Conservation (phyloP, 2,329 filamentous ascomycete species). For the Fonsecaea nubica region DNA sequence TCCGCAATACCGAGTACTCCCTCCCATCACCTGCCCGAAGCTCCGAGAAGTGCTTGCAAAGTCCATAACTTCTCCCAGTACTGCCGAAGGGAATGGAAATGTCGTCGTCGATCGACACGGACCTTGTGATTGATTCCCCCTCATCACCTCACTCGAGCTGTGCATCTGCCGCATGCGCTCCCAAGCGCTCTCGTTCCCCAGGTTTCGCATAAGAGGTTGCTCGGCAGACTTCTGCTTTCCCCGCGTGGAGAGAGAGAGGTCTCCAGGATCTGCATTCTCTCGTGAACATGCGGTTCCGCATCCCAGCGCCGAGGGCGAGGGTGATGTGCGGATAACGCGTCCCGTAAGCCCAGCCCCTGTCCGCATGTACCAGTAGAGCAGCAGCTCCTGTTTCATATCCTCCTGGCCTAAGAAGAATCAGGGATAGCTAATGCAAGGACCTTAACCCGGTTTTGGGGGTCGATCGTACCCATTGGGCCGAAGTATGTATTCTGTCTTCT, state of each 20-base stretch:
- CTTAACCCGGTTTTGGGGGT: not conserved
- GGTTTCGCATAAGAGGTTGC: not conserved
- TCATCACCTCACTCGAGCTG: not conserved
- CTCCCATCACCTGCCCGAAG: not conserved
- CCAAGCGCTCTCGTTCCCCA: not conserved
- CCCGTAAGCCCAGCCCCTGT: not conserved
- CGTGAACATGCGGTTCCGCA: slow-evolving; percentile 17
- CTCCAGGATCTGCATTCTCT: slow-evolving; percentile 18
- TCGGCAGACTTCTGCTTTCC: not conserved
- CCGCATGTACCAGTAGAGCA: not conserved
- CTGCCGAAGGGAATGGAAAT: not conserved
- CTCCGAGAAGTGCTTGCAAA: not conserved
- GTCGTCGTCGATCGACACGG: not conserved
- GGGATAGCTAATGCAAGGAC: slow-evolving; percentile 1
- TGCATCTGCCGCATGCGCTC: not conserved
- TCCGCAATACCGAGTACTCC: too few relatives aligned
- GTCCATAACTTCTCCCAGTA: not conserved
- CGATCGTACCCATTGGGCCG: slow-evolving; percentile 4
- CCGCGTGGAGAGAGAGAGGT: slow-evolving; percentile 15
- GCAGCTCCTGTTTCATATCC: not conserved
- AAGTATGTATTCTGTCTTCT: not conserved
- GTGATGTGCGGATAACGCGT: slow-evolving; percentile 12
- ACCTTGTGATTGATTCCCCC: not conserved
- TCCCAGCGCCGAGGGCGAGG: slow-evolving; percentile 1
- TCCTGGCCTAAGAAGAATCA: not conserved